phyloP scores from a whole-genome alignment of 1,139 yeast species.

The Scheffersomyces stambukii region DNA sequence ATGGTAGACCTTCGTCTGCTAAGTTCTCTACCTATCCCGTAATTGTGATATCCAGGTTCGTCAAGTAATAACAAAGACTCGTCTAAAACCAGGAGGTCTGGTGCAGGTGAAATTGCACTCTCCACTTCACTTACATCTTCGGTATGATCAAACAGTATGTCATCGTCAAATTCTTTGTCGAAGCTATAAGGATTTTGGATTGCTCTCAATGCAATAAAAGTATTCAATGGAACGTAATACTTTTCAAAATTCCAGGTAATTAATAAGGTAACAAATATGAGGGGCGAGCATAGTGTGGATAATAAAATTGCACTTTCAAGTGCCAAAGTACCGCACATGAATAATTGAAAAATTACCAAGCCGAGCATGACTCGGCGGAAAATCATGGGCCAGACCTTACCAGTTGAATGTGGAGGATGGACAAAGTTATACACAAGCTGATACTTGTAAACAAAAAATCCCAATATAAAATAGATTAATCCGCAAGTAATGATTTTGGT shows the following conservation, averaged over 20 bases:
- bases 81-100: no score
- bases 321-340: constrained; percentile 68
- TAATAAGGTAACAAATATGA: constrained; percentile 46
- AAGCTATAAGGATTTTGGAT: constrained; percentile 43
- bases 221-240: constrained; percentile 55
- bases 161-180: constrained; percentile 43
- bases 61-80: constrained; percentile 20
- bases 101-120: no score
- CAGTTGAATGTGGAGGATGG: constrained; percentile 70
- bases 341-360: constrained; percentile 54
- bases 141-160: constrained; percentile 7
- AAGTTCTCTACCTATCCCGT: constrained; percentile 2
- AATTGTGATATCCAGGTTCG: background rate
- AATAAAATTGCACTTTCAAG: constrained; percentile 55
- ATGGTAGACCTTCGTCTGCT: constrained; percentile 41
- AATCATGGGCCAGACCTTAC: constrained; percentile 69
- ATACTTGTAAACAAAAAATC: constrained; percentile 63
- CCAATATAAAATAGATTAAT: constrained; percentile 54
- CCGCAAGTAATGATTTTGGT: constrained; percentile 65
- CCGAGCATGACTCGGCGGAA: constrained; percentile 61
- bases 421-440: constrained; percentile 64
- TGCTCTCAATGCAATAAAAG: constrained; percentile 61
- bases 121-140: constrained; percentile 19
- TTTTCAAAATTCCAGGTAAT: constrained; percentile 55
- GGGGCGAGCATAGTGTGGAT: constrained; percentile 50